Conservation (phyloP, 2,329 filamentous ascomycete species). For the Ophiocordyceps unilateralis region DNA sequence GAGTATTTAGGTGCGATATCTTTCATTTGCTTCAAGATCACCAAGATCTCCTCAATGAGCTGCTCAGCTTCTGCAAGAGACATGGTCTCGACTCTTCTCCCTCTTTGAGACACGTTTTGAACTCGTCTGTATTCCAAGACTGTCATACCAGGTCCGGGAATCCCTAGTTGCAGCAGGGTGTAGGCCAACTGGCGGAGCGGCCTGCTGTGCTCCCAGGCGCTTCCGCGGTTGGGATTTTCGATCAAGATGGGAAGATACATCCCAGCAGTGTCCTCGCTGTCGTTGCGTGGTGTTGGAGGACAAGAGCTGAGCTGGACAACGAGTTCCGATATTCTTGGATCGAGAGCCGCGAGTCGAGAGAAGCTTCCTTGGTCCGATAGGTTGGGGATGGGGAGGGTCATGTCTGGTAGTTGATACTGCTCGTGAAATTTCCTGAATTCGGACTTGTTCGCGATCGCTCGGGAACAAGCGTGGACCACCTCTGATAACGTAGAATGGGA, state of each 20-base stretch:
- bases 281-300: neutral
- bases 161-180: slow-evolving; percentile 20
- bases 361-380: neutral
- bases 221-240: slow-evolving; percentile 35
- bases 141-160: slow-evolving; percentile 4
- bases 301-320: slow-evolving; percentile 13
- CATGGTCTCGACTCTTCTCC: slow-evolving; percentile 8
- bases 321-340: slow-evolving; percentile 22
- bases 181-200: slow-evolving; percentile 36
- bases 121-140: slow-evolving; percentile 21
- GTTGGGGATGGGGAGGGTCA: neutral
- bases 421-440: slow-evolving; percentile 14
- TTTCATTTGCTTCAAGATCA: slow-evolving; percentile 5
- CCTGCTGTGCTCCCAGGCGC: slow-evolving; percentile 38
- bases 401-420: slow-evolving; percentile 14
- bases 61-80: slow-evolving; percentile 1
- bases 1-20: neutral
- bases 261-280: slow-evolving; percentile 11
- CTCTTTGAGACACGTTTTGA: slow-evolving; percentile 11
- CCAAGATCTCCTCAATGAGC: slow-evolving; percentile 6
- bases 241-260: slow-evolving; percentile 51
- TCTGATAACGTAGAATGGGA: slow-evolving; percentile 13
- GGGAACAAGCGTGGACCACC: slow-evolving; percentile 11
- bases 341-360: slow-evolving; percentile 10
- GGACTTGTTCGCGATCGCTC: slow-evolving; percentile 5